Evolutionary conservation across 306 rosid species (phyloP).

Genomic region (Boehmeria nivea): DNA sequence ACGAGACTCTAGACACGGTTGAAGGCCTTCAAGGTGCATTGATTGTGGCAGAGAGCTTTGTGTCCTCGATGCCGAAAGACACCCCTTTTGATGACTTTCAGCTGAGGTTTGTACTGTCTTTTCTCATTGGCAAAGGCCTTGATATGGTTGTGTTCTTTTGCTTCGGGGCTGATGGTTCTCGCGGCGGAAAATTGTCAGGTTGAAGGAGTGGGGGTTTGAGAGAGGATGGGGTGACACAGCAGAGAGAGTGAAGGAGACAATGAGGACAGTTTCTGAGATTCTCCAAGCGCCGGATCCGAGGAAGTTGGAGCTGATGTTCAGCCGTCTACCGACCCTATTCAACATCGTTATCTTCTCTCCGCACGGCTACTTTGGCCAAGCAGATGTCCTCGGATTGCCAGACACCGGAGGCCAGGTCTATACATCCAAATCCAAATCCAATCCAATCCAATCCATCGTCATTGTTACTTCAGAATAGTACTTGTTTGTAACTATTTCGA

Average conservation of each 20-base stretch:
- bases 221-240: slow-evolving; percentile 48
- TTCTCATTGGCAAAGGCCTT: background rate
- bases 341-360: slow-evolving; percentile 82
- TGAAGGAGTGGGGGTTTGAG: slow-evolving; percentile 41
- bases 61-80: slow-evolving; percentile 31
- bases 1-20: slow-evolving; percentile 30
- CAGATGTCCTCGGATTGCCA: slow-evolving; percentile 81
- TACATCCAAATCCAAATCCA: background rate
- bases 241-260: slow-evolving; percentile 39
- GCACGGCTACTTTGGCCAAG: slow-evolving; percentile 87
- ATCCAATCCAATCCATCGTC: background rate
- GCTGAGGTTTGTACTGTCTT: slow-evolving; percentile 19
- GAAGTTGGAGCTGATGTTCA: slow-evolving; percentile 44
- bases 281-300: slow-evolving; percentile 41
- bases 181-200: slow-evolving; percentile 13
- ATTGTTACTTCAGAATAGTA: background rate
- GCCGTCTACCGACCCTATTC: slow-evolving; percentile 72
- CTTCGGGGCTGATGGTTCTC: too few species aligned
- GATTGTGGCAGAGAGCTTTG: slow-evolving; percentile 28
- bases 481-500: background rate
- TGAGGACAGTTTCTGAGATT: slow-evolving; percentile 33
- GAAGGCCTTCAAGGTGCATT: slow-evolving; percentile 34
- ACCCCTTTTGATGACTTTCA: slow-evolving; percentile 27
- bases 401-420: slow-evolving; percentile 83
- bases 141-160: too few species aligned